Conservation (phyloP, 2,329 filamentous ascomycete genomes). For the Fusarium verrucosum region DNA sequence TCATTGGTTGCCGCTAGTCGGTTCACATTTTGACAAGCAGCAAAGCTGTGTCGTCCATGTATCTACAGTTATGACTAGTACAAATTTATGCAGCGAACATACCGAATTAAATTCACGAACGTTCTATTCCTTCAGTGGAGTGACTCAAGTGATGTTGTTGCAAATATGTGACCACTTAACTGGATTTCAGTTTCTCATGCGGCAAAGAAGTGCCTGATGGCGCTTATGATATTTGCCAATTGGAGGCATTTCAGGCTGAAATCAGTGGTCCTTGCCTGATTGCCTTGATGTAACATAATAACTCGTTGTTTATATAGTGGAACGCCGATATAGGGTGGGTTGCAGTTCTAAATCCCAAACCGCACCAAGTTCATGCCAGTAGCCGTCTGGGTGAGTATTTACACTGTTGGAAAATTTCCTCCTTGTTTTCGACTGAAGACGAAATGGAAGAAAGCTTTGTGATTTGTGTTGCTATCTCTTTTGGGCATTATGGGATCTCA, state of each 20-base stretch:
- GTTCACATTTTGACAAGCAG: conserved; percentile 16
- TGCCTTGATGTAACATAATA: neutral
- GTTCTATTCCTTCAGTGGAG: too few species aligned
- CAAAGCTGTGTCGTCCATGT: conserved; percentile 28
- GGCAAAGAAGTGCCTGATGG: neutral
- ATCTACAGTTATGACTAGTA: conserved; percentile 24
- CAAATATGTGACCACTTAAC: neutral
- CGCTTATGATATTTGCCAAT: neutral
- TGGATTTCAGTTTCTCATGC: neutral
- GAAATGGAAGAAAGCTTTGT: too few species aligned
- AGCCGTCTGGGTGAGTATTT: too few species aligned
- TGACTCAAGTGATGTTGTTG: neutral
- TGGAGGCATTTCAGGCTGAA: neutral
- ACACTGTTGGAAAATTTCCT: too few species aligned
- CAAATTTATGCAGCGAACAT: conserved; percentile 3
- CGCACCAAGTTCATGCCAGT: too few species aligned
- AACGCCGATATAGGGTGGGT: neutral
- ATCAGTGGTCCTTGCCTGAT: neutral
- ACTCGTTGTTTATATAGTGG: neutral
- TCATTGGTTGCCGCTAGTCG: conserved; percentile 26
- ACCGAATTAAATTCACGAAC: neutral
- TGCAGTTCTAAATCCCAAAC: neutral
- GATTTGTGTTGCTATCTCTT: too few species aligned
- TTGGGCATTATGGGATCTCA: too few species aligned
- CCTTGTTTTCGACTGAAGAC: too few species aligned